phyloP scores from a whole-genome alignment of 129 eudicot genomes.

The Heracleum sosnowskyi region DNA sequence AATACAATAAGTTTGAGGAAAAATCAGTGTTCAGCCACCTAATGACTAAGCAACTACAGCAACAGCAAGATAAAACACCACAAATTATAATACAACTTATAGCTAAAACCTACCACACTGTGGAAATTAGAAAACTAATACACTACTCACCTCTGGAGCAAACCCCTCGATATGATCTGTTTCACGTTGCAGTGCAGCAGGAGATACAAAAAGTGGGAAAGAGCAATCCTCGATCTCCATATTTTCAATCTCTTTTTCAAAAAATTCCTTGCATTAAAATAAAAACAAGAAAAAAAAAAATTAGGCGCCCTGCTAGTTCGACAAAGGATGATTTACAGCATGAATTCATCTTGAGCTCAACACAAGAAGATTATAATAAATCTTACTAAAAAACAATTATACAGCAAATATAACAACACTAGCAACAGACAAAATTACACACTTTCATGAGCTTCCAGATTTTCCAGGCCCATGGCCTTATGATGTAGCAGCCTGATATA shows the following conservation, averaged over 20 bases:
- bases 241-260: slow-evolving; percentile 77
- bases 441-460: slow-evolving; percentile 93
- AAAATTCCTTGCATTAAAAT: slow-evolving; percentile 44
- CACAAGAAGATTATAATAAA: too few relatives aligned
- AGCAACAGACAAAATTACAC: slow-evolving; percentile 13
- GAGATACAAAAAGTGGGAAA: slow-evolving; percentile 86
- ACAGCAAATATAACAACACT: background rate
- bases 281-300: background rate
- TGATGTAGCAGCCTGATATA: slow-evolving; percentile 88
- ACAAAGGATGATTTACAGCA: background rate
- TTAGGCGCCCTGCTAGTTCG: background rate
- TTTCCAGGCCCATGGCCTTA: slow-evolving; percentile 93
- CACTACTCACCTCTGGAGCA: slow-evolving; percentile 80
- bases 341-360: background rate
- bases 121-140: background rate
- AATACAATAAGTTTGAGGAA: background rate
- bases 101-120: background rate
- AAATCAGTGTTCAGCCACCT: background rate
- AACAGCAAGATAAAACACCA: background rate
- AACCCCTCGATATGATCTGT: slow-evolving; percentile 96
- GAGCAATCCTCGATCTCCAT: slow-evolving; percentile 82
- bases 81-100: background rate
- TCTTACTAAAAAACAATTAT: background rate
- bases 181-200: slow-evolving; percentile 65
- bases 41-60: background rate